Conservation (phyloP, 2,329 filamentous ascomycete species). For the Fusarium foetens region DNA sequence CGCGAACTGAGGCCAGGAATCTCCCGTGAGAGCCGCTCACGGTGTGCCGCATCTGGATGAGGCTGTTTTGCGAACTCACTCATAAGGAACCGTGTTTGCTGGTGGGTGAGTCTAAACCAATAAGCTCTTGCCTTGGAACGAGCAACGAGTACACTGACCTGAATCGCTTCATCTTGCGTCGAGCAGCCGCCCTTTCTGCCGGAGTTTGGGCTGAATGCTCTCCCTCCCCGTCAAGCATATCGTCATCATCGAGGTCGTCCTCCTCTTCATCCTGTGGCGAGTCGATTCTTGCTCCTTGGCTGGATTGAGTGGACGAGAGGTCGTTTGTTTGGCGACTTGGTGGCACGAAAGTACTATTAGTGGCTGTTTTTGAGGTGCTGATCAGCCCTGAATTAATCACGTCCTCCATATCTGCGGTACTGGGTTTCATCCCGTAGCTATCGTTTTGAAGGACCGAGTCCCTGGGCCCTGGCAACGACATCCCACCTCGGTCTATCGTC, state of each 20-base stretch:
- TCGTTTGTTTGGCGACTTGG: conserved; percentile 51
- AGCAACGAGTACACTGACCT: conserved; percentile 61
- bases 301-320: conserved; percentile 46
- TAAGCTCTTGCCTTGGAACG: conserved; percentile 47
- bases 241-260: conserved; percentile 65
- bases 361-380: not conserved
- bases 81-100: conserved; percentile 97
- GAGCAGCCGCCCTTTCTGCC: conserved; percentile 66
- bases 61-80: conserved; percentile 96
- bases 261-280: conserved; percentile 62
- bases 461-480: conserved; percentile 7
- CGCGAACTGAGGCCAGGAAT: conserved; percentile 91
- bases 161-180: conserved; percentile 81
- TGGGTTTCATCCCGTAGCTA: conserved; percentile 15
- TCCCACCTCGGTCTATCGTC: conserved; percentile 5
- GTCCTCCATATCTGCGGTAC: not conserved
- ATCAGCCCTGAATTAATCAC: not conserved
- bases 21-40: conserved; percentile 86
- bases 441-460: conserved; percentile 10
- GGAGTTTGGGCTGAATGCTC: conserved; percentile 58
- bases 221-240: conserved; percentile 59
- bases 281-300: conserved; percentile 51
- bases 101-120: conserved; percentile 80
- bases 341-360: conserved; percentile 3
- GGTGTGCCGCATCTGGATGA: conserved; percentile 90